These are phyloP conservation scores for Penicillium sp. DNA, from an alignment of 2,329 filamentous ascomycete genomes.

Conservation along the genomic window DNA sequence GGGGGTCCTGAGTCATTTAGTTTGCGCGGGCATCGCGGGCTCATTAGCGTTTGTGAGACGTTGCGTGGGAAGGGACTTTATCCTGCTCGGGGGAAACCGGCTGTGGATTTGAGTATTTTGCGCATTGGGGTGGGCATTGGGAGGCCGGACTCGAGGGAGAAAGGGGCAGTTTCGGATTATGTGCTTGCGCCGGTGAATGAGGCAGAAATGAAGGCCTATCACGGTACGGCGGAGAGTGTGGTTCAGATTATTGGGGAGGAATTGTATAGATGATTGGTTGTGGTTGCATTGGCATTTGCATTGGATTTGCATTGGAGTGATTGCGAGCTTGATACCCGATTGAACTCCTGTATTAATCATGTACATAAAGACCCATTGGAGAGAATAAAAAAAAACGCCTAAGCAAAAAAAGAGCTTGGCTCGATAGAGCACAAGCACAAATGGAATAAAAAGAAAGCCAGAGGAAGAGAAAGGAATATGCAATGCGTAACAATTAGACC, in stretches of 20 bases:
- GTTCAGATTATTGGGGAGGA: constrained; percentile 55
- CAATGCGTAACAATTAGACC: constrained; percentile 46
- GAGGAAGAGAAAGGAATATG: constrained; percentile 16
- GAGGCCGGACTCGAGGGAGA: constrained; percentile 69
- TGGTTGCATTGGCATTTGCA: constrained; percentile 13
- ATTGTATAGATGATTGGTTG: constrained; percentile 37
- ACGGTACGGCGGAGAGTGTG: constrained; percentile 50
- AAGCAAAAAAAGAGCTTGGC: background rate
- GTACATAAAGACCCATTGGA: background rate
- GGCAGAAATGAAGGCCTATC: constrained; percentile 54
- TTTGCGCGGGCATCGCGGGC: constrained; percentile 71
- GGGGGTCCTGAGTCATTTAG: constrained; percentile 59
- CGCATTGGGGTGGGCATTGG: constrained; percentile 84
- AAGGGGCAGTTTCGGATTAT: constrained; percentile 69
- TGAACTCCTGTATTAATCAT: constrained; percentile 16
- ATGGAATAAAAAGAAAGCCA: background rate
- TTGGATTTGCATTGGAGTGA: background rate
- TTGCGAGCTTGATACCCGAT: constrained; percentile 8
- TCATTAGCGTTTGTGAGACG: constrained; percentile 64
- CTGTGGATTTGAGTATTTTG: constrained; percentile 43
- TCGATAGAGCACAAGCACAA: background rate
- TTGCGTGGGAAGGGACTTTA: constrained; percentile 49
- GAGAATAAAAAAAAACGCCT: constrained; percentile 1
- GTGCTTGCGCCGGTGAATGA: constrained; percentile 70
- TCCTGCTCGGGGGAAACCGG: constrained; percentile 32